Evolutionary conservation across 805 yeast species (phyloP), one percentile per base, ranked within the genome.

Genomic region (Torulaspora indica): DNA sequence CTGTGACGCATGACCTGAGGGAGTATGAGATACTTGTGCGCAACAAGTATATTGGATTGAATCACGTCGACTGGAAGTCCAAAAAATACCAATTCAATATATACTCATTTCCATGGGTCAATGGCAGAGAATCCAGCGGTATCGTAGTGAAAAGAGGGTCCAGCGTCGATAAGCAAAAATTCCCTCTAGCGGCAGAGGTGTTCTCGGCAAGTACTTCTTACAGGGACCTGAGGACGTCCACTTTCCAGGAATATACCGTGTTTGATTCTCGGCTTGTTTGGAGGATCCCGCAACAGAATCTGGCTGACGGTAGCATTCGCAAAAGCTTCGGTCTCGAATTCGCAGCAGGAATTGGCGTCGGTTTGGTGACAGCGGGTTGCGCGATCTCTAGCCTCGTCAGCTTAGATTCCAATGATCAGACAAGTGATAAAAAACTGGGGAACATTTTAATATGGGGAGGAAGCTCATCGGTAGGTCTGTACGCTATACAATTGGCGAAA

Each of bases 31-130:
- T 65, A 6, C 43, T 65, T 20, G 51, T 65, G 14, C 53, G 58
- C 35, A 65, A 65, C 42, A 59, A 60, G 40, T 60, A 61, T 36
- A 60, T 72, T 35, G 78, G 77, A 0, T 51, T 73, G 32, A 73
- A 73, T 48, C 78, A 75, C 8, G 64, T 73, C 25, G 78, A 73
- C 51, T 73, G 78, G 78, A 73, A 73, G 52, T 71, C 73, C 6
- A 69, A 70, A 40, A 70, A 68, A 43, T 73, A 68, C 49, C 60
- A 63, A 33, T 74, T 74, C 57, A 76, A 75, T 17, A 66, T 73
- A 7, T 69, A 73, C 48, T 66, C 71, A 10, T 72, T 73, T 45
- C 78, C 78, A 8, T 73, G 78, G 77, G 61, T 73, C 38, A 73
- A 72, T 53, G 78, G 78, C 12, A 58, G 78, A 29, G 78, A 73